Conservation (phyloP, 2,329 filamentous ascomycete species). For the Mycosphaerelloides madeirae region DNA sequence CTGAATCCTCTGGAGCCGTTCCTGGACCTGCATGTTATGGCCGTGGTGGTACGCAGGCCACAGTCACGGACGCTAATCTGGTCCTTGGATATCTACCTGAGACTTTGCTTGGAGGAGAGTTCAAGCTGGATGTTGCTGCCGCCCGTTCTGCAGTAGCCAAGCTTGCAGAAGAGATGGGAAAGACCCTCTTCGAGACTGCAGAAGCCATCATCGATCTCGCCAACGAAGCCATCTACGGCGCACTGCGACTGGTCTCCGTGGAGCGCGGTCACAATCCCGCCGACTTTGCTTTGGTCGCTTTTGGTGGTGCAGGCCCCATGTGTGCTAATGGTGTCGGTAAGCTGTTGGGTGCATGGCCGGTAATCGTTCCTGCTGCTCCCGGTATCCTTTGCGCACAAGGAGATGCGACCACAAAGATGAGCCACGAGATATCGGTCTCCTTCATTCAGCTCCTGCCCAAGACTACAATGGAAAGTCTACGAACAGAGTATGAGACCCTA, state of each 20-base stretch:
- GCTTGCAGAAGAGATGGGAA: conserved; percentile 25
- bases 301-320: conserved; percentile 25
- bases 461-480: conserved; percentile 22
- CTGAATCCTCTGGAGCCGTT: conserved; percentile 21
- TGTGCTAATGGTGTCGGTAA: conserved; percentile 22
- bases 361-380: conserved; percentile 26
- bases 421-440: conserved; percentile 25
- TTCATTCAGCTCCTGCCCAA: conserved; percentile 22
- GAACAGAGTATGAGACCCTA: conserved; percentile 16
- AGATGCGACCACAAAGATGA: conserved; percentile 26
- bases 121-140: conserved; percentile 24
- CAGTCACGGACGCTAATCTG: conserved; percentile 25
- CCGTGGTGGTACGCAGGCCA: conserved; percentile 23
- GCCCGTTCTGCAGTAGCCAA: conserved; percentile 19
- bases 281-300: conserved; percentile 26
- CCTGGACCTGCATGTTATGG: conserved; percentile 26
- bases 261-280: conserved; percentile 26
- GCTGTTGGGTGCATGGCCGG: conserved; percentile 25
- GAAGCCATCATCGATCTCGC: conserved; percentile 26
- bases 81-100: conserved; percentile 26
- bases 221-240: conserved; percentile 26
- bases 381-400: conserved; percentile 27
- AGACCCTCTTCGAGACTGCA: conserved; percentile 22
- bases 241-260: conserved; percentile 24
- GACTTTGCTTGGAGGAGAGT: conserved; percentile 24